These are phyloP conservation scores for Colletotrichum australisinense DNA, from an alignment of 2,329 filamentous ascomycete genomes.

Conservation along the genomic window DNA sequence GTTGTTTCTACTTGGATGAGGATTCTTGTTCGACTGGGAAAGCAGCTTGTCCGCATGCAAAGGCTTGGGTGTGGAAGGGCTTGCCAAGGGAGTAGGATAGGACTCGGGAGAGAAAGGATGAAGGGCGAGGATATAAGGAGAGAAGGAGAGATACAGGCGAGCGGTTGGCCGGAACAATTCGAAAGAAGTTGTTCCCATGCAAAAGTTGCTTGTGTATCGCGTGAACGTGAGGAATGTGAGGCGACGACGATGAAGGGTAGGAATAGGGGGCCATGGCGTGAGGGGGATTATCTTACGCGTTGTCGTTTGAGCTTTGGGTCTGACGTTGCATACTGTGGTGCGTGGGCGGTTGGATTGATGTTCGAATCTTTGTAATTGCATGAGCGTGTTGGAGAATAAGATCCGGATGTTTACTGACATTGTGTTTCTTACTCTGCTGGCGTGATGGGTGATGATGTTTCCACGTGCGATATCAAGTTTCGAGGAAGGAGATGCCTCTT, in stretches of 20 bases:
- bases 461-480: neutral
- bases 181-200: slow-evolving; percentile 13
- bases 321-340: slow-evolving; percentile 10
- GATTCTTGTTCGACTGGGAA: slow-evolving; percentile 13
- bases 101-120: neutral
- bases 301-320: slow-evolving; percentile 4
- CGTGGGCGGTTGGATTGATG: slow-evolving; percentile 7
- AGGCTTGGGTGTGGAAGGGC: neutral
- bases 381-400: slow-evolving; percentile 17
- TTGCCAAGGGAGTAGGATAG: neutral
- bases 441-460: neutral
- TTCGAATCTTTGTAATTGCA: slow-evolving; percentile 21
- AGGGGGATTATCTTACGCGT: neutral
- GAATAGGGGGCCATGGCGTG: slow-evolving; percentile 1
- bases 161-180: slow-evolving; percentile 5
- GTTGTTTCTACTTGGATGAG: slow-evolving; percentile 30
- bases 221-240: neutral
- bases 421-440: neutral
- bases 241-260: neutral
- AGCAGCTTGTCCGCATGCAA: neutral
- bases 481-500: neutral
- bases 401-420: neutral
- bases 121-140: neutral
- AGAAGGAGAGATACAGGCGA: neutral
- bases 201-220: neutral